Percentiles rank a stretch among this genome's conserved stretches.
Conservation (phyloP, 1,284 basidiomycete genomes). For the Pseudozyma sp. region DNA sequence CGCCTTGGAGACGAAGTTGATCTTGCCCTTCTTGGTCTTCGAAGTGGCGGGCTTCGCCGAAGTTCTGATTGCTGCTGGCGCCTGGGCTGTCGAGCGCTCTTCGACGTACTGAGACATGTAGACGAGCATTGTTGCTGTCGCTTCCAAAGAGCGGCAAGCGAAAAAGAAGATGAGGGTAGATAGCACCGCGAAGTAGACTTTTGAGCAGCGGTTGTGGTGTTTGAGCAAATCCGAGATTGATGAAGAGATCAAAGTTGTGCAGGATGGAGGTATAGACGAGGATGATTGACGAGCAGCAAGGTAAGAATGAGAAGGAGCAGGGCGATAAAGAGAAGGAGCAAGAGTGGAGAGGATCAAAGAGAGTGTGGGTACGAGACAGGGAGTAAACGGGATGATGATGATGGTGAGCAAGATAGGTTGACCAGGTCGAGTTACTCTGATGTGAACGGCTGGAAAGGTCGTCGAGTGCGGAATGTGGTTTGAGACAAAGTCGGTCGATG, state of each 20-base stretch:
- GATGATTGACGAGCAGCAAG: background rate
- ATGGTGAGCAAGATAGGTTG: constrained; percentile 4
- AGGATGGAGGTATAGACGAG: background rate
- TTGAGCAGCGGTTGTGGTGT: no score
- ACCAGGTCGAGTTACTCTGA: background rate
- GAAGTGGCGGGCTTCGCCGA: constrained; percentile 15
- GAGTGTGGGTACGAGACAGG: constrained; percentile 4
- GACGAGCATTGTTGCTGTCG: constrained; percentile 18
- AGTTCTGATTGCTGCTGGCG: constrained; percentile 3
- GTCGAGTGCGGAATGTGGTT: background rate
- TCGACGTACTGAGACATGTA: constrained; percentile 47
- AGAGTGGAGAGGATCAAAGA: constrained; percentile 8
- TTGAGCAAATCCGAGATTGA: no score
- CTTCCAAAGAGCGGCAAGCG: no score
- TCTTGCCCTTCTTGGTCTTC: constrained; percentile 55
- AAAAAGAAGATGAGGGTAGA: no score
- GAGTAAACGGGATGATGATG: constrained; percentile 3
- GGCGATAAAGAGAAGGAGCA: background rate
- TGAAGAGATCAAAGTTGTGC: no score
- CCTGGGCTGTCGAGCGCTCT: constrained; percentile 19
- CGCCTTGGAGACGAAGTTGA: constrained; percentile 63
- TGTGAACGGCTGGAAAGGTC: background rate
- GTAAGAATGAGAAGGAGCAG: background rate
- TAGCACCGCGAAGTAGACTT: no score
- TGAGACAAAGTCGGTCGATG: background rate